These are phyloP conservation scores for Sporisorium scitamineum DNA, from an alignment of 1,284 basidiomycete genomes.

Conservation along the genomic window DNA sequence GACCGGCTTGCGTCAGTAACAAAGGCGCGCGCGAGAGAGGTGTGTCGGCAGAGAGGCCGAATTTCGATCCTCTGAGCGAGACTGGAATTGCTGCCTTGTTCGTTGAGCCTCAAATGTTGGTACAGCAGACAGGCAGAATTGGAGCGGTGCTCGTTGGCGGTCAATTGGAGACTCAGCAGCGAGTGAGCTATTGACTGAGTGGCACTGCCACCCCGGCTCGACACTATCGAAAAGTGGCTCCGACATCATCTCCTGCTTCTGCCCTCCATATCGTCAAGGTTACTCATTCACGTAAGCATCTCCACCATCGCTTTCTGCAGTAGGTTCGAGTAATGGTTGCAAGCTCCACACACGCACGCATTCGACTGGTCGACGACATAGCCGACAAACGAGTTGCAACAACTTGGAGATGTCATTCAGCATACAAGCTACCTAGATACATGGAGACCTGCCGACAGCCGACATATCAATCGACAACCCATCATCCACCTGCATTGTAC, in stretches of 20 bases:
- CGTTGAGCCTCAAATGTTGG: neutral
- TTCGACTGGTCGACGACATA: slow-evolving; percentile 14
- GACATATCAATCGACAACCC: neutral
- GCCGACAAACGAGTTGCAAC: neutral
- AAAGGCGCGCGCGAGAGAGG: slow-evolving; percentile 2
- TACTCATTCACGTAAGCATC: slow-evolving; percentile 50
- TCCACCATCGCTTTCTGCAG: slow-evolving; percentile 18
- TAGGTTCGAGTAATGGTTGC: neutral
- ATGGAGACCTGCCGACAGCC: neutral
- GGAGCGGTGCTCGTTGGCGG: neutral
- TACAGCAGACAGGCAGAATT: slow-evolving; percentile 5
- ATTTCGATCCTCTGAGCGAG: neutral
- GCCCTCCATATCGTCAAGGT: slow-evolving; percentile 55
- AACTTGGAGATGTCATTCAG: neutral
- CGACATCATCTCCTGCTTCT: slow-evolving; percentile 31
- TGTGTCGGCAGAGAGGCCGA: neutral
- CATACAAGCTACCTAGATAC: neutral
- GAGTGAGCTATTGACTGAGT: neutral
- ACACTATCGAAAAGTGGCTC: slow-evolving; percentile 31
- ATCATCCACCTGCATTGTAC: neutral
- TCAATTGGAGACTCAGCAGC: neutral
- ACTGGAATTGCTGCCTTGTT: slow-evolving; percentile 1
- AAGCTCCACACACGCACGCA: slow-evolving; percentile 3
- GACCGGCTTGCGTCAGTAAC: neutral
- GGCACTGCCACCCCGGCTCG: neutral